phyloP scores from a whole-genome alignment of 139 green algal species.

The Chlamydomonas sp. region DNA sequence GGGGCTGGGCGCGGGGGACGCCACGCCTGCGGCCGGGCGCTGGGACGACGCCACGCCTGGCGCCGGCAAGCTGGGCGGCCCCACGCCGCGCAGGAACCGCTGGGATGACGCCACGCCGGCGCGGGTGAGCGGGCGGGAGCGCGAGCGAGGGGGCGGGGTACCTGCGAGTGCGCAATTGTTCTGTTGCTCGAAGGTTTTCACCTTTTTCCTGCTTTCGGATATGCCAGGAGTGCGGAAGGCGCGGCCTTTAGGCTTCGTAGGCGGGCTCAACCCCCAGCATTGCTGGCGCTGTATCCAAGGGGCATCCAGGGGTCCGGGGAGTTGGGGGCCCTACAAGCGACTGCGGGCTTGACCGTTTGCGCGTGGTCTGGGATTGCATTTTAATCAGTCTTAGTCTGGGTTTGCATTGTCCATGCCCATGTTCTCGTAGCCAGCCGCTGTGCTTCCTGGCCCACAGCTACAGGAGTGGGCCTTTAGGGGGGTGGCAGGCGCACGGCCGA shows the following conservation, averaged over 20 bases:
- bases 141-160: neutral
- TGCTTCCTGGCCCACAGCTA: too few relatives aligned
- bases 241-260: too few relatives aligned
- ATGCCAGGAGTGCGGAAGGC: too few relatives aligned
- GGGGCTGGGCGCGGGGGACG: conserved; percentile 26
- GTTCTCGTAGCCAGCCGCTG: too few relatives aligned
- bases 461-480: too few relatives aligned
- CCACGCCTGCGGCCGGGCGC: conserved; percentile 23
- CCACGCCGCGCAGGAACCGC: conserved; percentile 64
- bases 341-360: too few relatives aligned
- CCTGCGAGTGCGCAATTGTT: neutral
- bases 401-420: neutral
- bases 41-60: conserved; percentile 76
- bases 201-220: neutral
- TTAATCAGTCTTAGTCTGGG: neutral
- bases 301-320: too few relatives aligned
- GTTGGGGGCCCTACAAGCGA: too few relatives aligned
- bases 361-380: too few relatives aligned
- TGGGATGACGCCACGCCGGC: conserved; percentile 77
- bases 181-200: neutral
- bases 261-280: too few relatives aligned
- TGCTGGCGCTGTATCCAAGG: too few relatives aligned
- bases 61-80: conserved; percentile 32
- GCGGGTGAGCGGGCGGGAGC: conserved; percentile 24
- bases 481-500: too few relatives aligned